A percentile compares a stretch with the other conserved stretches of the same genome.
Evolutionary conservation across 345 rosid species (phyloP).

Genomic region (Passiflora organensis): DNA sequence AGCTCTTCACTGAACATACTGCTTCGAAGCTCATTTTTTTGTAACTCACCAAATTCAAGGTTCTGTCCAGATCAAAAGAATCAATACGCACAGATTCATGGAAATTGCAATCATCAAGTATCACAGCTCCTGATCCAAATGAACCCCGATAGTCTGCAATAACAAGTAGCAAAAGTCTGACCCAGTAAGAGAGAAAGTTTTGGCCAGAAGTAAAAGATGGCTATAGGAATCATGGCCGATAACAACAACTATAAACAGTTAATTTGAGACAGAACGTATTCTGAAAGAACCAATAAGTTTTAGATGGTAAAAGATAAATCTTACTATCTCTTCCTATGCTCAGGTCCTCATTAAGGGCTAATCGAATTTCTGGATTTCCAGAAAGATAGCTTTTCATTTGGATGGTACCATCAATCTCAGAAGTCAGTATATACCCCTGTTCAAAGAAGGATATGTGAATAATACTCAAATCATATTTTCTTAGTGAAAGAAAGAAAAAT

Average conservation of each 20-base stretch:
- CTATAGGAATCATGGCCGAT: slow-evolving; percentile 4
- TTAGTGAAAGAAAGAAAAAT: no score
- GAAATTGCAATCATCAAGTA: slow-evolving; percentile 97
- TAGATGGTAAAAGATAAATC: slow-evolving; percentile 54
- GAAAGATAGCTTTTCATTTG: slow-evolving; percentile 99
- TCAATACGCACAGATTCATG: slow-evolving; percentile 98
- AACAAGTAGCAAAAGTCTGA: slow-evolving; percentile 15
- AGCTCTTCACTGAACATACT: slow-evolving; percentile 1
- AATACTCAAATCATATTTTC: no score
- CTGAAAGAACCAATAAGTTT: slow-evolving; percentile 12
- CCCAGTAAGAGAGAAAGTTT: slow-evolving; percentile 7
- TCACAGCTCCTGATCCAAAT: slow-evolving; percentile 69
- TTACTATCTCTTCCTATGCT: slow-evolving; percentile 72
- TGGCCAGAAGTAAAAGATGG: not conserved
- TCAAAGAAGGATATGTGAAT: not conserved
- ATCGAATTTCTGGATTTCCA: slow-evolving; percentile 94
- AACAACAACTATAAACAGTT: not conserved
- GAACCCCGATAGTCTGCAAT: slow-evolving; percentile 82
- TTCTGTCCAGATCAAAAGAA: slow-evolving; percentile 80
- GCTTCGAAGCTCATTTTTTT: slow-evolving; percentile 8
- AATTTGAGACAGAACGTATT: not conserved
- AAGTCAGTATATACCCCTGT: slow-evolving; percentile 95
- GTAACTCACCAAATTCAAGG: slow-evolving; percentile 77
- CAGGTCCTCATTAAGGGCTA: slow-evolving; percentile 95
- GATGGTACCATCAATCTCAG: slow-evolving; percentile 98